A percentile compares a stretch with the other conserved stretches of the same genome.
These are phyloP conservation scores for Corylus heterophylla DNA, from an alignment of 306 rosid species.

Conservation along the genomic window DNA sequence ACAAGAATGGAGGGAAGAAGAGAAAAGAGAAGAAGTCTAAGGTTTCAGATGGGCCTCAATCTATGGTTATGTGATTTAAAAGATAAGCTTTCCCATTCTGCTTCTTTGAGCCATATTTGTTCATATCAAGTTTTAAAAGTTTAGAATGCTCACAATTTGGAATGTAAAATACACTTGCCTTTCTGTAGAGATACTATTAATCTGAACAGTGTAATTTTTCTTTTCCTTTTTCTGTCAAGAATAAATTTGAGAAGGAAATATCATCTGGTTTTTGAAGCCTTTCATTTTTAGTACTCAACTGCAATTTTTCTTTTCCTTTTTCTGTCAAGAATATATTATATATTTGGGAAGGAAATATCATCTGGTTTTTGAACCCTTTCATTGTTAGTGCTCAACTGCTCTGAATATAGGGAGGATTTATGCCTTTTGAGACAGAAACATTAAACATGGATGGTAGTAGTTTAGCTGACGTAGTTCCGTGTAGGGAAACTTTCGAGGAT, in stretches of 20 bases:
- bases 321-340: no score
- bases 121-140: background rate
- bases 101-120: slow-evolving; percentile 18
- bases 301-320: no score
- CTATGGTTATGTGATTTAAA: slow-evolving; percentile 55
- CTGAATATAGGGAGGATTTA: no score
- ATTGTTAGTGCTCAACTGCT: no score
- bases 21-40: slow-evolving; percentile 53
- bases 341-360: no score
- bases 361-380: no score
- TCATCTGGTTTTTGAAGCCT: no score
- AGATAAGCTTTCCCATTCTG: background rate
- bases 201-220: background rate
- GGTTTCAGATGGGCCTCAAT: slow-evolving; percentile 40
- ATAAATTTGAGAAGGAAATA: background rate
- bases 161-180: slow-evolving; percentile 13
- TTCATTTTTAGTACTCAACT: no score
- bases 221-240: background rate
- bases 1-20: slow-evolving; percentile 66
- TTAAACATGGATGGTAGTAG: no score
- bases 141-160: slow-evolving; percentile 18
- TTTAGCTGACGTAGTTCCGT: no score
- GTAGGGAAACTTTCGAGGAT: no score
- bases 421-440: no score
- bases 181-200: background rate